Conservation (phyloP, 345 rosid genomes). For the Linum trigynum region DNA sequence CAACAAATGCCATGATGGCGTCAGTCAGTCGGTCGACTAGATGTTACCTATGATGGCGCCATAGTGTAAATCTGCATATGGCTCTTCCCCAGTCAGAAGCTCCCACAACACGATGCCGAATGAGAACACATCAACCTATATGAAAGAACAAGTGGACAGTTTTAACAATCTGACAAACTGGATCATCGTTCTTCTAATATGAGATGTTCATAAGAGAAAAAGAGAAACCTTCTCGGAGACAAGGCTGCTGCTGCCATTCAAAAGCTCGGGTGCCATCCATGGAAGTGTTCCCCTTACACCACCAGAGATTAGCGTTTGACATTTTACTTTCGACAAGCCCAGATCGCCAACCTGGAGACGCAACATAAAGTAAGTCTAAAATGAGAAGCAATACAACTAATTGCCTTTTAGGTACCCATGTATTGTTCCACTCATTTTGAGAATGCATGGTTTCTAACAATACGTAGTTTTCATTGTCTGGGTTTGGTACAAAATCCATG, state of each 20-base stretch:
- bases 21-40: background rate
- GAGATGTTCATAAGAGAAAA: background rate
- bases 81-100: slow-evolving; percentile 63
- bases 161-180: background rate
- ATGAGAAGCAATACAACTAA: background rate
- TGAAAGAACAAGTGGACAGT: background rate
- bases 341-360: slow-evolving; percentile 46
- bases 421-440: no score
- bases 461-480: no score
- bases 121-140: slow-evolving; percentile 62
- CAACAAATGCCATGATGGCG: no score
- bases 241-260: slow-evolving; percentile 54
- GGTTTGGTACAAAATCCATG: no score
- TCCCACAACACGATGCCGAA: slow-evolving; percentile 65
- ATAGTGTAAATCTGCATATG: slow-evolving; percentile 58
- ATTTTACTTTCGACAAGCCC: slow-evolving; percentile 57
- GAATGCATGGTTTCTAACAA: no score
- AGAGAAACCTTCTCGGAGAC: slow-evolving; percentile 50
- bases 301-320: slow-evolving; percentile 57
- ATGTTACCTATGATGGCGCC: slow-evolving; percentile 56
- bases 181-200: background rate
- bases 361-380: slow-evolving; percentile 3
- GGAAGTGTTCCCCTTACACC: slow-evolving; percentile 65
- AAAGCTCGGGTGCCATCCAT: slow-evolving; percentile 66
- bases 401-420: no score